These are phyloP conservation scores for Leccinellum luteum DNA, from an alignment of 768 basidiomycete genomes.

Conservation along the genomic window DNA sequence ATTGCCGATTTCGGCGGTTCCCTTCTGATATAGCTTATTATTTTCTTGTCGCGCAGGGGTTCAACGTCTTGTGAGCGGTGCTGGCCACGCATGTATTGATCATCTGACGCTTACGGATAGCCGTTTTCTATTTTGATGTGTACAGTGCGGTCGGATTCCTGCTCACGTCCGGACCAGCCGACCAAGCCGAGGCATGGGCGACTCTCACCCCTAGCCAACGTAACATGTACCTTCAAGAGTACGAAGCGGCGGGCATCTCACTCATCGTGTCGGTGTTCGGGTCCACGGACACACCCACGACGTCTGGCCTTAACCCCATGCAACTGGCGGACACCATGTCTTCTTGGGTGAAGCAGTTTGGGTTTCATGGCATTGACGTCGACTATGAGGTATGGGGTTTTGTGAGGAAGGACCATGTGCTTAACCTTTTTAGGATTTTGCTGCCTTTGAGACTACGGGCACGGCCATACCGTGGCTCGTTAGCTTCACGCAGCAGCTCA, in stretches of 20 bases:
- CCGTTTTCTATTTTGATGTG: neutral
- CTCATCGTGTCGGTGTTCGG: slow-evolving; percentile 55
- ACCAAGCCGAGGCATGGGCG: slow-evolving; percentile 29
- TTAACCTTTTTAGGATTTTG: slow-evolving; percentile 22
- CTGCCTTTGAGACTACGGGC: slow-evolving; percentile 12
- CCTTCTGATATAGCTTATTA: neutral
- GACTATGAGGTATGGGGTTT: slow-evolving; percentile 40
- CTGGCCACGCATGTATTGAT: neutral
- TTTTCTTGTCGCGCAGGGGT: slow-evolving; percentile 14
- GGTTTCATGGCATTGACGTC: slow-evolving; percentile 48
- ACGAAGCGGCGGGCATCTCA: slow-evolving; percentile 51
- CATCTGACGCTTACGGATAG: neutral
- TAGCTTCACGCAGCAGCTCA: slow-evolving; percentile 29
- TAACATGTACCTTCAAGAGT: slow-evolving; percentile 41
- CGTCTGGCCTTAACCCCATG: slow-evolving; percentile 30
- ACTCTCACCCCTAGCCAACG: slow-evolving; percentile 36
- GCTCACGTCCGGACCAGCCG: neutral
- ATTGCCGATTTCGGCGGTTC: neutral
- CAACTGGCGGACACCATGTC: slow-evolving; percentile 33
- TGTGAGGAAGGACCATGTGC: neutral
- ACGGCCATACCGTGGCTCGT: slow-evolving; percentile 37
- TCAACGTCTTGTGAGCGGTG: slow-evolving; percentile 28
- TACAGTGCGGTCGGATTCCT: neutral
- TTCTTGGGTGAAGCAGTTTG: slow-evolving; percentile 42
- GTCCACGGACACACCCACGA: slow-evolving; percentile 33